These are phyloP conservation scores for Nannochloris sp. DNA, from an alignment of 139 green algal genomes.

Conservation along the genomic window DNA sequence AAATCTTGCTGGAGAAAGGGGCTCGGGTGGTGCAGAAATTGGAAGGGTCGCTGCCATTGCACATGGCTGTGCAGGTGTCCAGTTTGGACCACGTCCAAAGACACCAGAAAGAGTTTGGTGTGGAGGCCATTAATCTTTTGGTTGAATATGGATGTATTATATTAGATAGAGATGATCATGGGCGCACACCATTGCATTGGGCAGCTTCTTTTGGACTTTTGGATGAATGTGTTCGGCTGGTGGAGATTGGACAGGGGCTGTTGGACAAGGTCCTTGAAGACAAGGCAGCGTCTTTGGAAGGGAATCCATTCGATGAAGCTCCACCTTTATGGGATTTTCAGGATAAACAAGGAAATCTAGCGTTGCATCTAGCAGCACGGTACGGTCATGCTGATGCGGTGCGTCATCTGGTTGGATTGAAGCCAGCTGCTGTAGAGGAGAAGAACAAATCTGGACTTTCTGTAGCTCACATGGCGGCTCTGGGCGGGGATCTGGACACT, in stretches of 20 bases:
- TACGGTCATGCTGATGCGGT: constrained; percentile 17
- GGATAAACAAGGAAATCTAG: constrained; percentile 60
- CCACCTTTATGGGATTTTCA: constrained; percentile 21
- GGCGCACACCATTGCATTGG: constrained; percentile 69
- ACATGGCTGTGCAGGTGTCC: constrained; percentile 42
- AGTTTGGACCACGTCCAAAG: constrained; percentile 18
- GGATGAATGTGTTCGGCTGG: constrained; percentile 19
- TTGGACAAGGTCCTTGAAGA: not conserved
- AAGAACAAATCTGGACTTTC: constrained; percentile 41
- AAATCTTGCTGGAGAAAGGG: constrained; percentile 42
- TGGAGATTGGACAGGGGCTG: constrained; percentile 13
- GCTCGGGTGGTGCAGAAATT: constrained; percentile 25
- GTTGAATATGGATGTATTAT: constrained; percentile 35
- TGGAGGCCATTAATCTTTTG: constrained; percentile 29
- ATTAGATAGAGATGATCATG: constrained; percentile 59
- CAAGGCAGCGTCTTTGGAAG: constrained; percentile 4
- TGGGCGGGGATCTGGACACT: constrained; percentile 29
- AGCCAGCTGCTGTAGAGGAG: constrained; percentile 11
- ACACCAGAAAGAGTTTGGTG: constrained; percentile 14
- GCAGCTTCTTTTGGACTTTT: constrained; percentile 42
- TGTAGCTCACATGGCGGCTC: constrained; percentile 49
- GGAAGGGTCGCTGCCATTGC: constrained; percentile 57
- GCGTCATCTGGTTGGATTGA: constrained; percentile 13
- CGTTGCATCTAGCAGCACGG: constrained; percentile 56
- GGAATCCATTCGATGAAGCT: not conserved